phyloP scores from a whole-genome alignment of 2,329 filamentous ascomycete species.

The Lachnellula hyalina region DNA sequence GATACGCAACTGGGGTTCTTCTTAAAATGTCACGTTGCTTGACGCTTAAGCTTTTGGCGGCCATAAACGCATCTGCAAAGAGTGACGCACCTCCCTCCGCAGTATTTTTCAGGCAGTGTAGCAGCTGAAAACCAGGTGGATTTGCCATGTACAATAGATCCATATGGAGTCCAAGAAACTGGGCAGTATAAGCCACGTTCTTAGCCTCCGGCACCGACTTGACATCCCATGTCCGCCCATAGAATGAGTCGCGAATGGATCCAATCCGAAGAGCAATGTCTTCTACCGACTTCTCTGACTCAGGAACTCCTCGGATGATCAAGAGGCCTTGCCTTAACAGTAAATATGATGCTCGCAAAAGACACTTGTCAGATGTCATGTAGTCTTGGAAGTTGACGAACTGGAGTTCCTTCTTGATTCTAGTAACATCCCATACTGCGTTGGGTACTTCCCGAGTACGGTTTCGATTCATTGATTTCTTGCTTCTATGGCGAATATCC shows the following conservation, averaged over 20 bases:
- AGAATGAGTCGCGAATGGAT: constrained; percentile 78
- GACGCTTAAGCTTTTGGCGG: constrained; percentile 41
- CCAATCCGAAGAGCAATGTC: constrained; percentile 69
- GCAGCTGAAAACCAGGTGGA: constrained; percentile 75
- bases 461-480: neutral
- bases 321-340: constrained; percentile 67
- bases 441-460: neutral
- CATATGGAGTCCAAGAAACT: constrained; percentile 83
- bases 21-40: constrained; percentile 36
- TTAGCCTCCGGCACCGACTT: constrained; percentile 74
- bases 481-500: neutral
- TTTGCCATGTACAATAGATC: constrained; percentile 82
- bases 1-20: constrained; percentile 48
- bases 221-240: constrained; percentile 88
- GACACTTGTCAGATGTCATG: constrained; percentile 51
- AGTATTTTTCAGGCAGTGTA: constrained; percentile 83
- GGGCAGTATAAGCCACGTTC: constrained; percentile 86
- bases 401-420: constrained; percentile 43
- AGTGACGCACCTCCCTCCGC: constrained; percentile 77
- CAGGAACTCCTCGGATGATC: constrained; percentile 70
- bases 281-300: constrained; percentile 59
- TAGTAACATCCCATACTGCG: constrained; percentile 39
- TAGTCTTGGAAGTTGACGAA: constrained; percentile 68
- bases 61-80: constrained; percentile 71
- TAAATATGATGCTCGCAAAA: constrained; percentile 57